Conservation (phyloP, 805 yeast genomes). For the Cyberlindnera nakhonratchasimensis region DNA sequence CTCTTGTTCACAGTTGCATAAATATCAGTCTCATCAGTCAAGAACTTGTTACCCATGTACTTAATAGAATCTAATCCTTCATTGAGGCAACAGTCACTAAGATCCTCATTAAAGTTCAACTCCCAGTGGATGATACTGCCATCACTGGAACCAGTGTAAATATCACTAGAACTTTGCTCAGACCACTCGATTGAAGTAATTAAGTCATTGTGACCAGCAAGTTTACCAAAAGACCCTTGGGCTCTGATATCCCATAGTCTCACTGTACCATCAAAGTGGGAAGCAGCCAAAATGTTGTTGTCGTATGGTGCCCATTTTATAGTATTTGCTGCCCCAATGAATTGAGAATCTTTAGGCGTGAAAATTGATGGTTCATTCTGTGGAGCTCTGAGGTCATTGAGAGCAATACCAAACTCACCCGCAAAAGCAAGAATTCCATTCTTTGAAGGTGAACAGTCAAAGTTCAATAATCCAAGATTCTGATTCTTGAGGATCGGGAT, state of each 20-base stretch:
- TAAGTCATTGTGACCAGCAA: slow-evolving; percentile 53
- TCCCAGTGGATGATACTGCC: slow-evolving; percentile 70
- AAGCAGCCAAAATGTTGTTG: slow-evolving; percentile 61
- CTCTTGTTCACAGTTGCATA: slow-evolving; percentile 36
- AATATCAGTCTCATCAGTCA: slow-evolving; percentile 26
- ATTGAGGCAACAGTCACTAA: slow-evolving; percentile 40
- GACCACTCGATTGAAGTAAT: slow-evolving; percentile 63
- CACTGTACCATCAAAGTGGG: slow-evolving; percentile 52
- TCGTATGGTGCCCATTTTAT: slow-evolving; percentile 64
- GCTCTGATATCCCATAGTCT: slow-evolving; percentile 76
- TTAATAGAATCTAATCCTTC: slow-evolving; percentile 44
- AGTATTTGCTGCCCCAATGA: slow-evolving; percentile 33
- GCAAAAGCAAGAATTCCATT: slow-evolving; percentile 59
- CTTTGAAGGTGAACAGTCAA: slow-evolving; percentile 46
- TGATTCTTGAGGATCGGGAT: slow-evolving; percentile 54
- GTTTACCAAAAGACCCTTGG: slow-evolving; percentile 45
- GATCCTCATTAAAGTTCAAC: slow-evolving; percentile 33
- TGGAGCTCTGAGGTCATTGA: slow-evolving; percentile 60
- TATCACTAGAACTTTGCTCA: slow-evolving; percentile 42
- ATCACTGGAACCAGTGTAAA: slow-evolving; percentile 64
- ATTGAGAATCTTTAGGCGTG: slow-evolving; percentile 37
- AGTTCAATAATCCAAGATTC: slow-evolving; percentile 46
- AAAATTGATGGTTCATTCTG: slow-evolving; percentile 34
- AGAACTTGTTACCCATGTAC: slow-evolving; percentile 29
- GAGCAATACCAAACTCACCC: slow-evolving; percentile 70